Conservation (phyloP, 2,329 filamentous ascomycete species). For the Anisogramma anomala region DNA sequence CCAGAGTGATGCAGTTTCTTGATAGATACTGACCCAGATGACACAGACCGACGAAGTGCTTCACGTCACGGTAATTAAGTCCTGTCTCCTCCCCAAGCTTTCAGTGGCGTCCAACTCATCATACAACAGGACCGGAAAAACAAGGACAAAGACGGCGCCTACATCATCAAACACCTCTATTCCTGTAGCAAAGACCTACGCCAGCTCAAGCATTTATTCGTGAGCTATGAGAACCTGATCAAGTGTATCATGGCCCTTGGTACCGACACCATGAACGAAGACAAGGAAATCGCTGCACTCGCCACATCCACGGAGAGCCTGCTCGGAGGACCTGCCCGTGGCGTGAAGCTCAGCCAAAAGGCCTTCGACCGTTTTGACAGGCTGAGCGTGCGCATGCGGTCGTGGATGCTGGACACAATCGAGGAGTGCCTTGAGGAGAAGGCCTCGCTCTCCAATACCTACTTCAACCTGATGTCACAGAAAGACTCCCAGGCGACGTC, state of each 20-base stretch:
- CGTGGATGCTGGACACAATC: slow-evolving; percentile 51
- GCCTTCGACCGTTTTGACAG: slow-evolving; percentile 48
- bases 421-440: slow-evolving; percentile 57
- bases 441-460: slow-evolving; percentile 57
- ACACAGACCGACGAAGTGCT: slow-evolving; percentile 25
- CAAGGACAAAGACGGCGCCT: slow-evolving; percentile 30
- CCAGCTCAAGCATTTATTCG: slow-evolving; percentile 48
- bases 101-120: background rate
- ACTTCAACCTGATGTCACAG: slow-evolving; percentile 67
- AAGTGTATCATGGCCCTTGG: slow-evolving; percentile 41
- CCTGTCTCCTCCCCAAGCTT: background rate
- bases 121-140: slow-evolving; percentile 14
- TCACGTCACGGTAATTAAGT: slow-evolving; percentile 22
- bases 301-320: background rate
- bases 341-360: slow-evolving; percentile 28
- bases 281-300: slow-evolving; percentile 2
- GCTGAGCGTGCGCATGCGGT: slow-evolving; percentile 44
- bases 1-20: background rate
- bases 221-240: slow-evolving; percentile 48
- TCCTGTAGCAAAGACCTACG: slow-evolving; percentile 49
- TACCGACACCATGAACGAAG: slow-evolving; percentile 19
- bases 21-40: background rate
- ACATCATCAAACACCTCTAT: slow-evolving; percentile 47
- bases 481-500: slow-evolving; percentile 65
- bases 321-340: background rate